Base-by-base conservation (phyloP, 345 rosid genomes). In the Hibiscus trionum region DNA sequence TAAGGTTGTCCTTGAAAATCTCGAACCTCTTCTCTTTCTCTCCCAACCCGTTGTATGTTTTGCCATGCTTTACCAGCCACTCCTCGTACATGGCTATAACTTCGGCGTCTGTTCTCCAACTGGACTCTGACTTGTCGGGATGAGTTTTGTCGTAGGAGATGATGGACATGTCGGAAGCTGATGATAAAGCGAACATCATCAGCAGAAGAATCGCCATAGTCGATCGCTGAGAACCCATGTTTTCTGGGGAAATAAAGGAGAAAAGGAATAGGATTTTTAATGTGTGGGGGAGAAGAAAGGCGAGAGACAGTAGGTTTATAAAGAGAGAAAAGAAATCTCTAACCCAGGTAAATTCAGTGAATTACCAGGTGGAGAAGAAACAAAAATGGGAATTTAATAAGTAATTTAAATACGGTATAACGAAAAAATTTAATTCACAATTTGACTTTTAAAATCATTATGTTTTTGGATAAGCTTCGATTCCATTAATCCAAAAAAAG, bases 151-250 rank as follows among this genome's bases (percentile, higher is more conserved):
- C 19, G 56, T 50, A 50, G 19, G 56, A 50, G 0, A 50, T 16
- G 19, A 50, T 50, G 56, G 56, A 50, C 56, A 50, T 50, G 19
- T 50, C 56, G n/a, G 56, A 50, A 50, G 56, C 56, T 50, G 56
- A 50, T 50, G 56, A 50, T 50, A 50, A 50, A 50, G 56, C 16
- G 2, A 50, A 50, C 56, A 50, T 50, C 56, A 15, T 50, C 56
- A 50, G 17, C 8, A 50, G 5, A 50, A 50, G 56, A 0, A 16
- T 50, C 56, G 56, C 17, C 56, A 50, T 50, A 16, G 56, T 50
- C 17, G 56, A 50, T 50, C 56, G 4, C 56, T 50, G 56, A 50
- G 56, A 50, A 50, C 56, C 19, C 56, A 87, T 85, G 53, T 73
- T 58, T 16, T 50, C 56, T 15, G 56, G 5, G 2, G 8, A 5